Evolutionary conservation across 2,329 filamentous ascomycete species (phyloP).

Genomic region (Bipolaris oryzae): DNA sequence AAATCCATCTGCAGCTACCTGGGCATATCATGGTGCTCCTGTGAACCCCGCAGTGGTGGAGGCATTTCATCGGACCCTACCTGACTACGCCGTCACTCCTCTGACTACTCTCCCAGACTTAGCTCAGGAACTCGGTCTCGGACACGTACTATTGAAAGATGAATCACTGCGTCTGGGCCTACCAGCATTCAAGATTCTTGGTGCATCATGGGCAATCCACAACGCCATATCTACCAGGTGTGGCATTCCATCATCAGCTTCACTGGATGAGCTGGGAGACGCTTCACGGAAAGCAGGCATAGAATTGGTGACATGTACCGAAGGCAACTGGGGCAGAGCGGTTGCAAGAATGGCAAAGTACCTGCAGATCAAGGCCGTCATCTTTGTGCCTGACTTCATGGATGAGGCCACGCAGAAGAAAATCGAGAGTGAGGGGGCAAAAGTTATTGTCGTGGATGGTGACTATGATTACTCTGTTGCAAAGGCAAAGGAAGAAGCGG

Average conservation of each 20-base stretch:
- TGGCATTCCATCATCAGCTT: conserved; percentile 50
- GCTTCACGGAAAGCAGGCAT: conserved; percentile 22
- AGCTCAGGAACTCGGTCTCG: conserved; percentile 60
- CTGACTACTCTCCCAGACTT: conserved; percentile 61
- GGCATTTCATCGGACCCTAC: conserved; percentile 64
- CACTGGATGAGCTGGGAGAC: conserved; percentile 54
- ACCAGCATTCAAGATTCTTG: conserved; percentile 80
- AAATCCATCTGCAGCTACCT: conserved; percentile 36
- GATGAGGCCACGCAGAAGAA: conserved; percentile 58
- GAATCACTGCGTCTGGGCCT: conserved; percentile 72
- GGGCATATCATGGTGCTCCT: conserved; percentile 20
- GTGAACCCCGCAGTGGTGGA: conserved; percentile 33
- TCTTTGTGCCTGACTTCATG: conserved; percentile 69
- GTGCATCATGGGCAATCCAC: conserved; percentile 75
- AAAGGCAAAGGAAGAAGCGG: conserved; percentile 54
- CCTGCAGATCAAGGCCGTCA: conserved; percentile 60
- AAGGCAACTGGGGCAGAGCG: conserved; percentile 79
- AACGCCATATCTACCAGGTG: conserved; percentile 60
- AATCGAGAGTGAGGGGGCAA: conserved; percentile 68
- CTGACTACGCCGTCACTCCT: conserved; percentile 62
- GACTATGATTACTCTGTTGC: conserved; percentile 69
- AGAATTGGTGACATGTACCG: conserved; percentile 69
- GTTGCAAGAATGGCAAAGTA: conserved; percentile 70
- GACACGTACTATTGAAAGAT: conserved; percentile 69
- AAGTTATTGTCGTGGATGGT: conserved; percentile 61